Evolutionary conservation across 2,329 filamentous ascomycete genomes (phyloP).

Genomic region (Trichophaea hybrida): DNA sequence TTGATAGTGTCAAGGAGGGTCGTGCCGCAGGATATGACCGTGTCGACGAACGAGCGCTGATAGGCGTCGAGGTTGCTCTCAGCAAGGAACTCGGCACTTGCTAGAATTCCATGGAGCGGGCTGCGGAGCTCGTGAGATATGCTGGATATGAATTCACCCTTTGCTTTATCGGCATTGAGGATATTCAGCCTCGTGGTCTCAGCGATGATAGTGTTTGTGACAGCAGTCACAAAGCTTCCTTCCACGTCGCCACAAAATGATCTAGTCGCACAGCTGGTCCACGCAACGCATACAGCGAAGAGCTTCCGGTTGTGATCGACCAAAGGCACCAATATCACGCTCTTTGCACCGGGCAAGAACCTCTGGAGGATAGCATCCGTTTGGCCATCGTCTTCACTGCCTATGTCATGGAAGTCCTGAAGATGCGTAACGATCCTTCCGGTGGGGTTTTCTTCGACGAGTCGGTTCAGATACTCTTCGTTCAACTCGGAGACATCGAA

Average conservation of each 20-base stretch:
- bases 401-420: background rate
- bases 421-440: conserved; percentile 16
- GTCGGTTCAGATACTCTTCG: conserved; percentile 12
- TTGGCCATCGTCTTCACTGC: background rate
- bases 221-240: conserved; percentile 39
- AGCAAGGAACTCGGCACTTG: conserved; percentile 40
- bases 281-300: conserved; percentile 39
- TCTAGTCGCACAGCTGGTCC: conserved; percentile 35
- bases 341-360: conserved; percentile 22
- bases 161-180: conserved; percentile 38
- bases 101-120: conserved; percentile 46
- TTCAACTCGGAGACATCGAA: conserved; percentile 22
- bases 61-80: conserved; percentile 38
- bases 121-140: conserved; percentile 48
- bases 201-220: conserved; percentile 42
- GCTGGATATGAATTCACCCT: conserved; percentile 45
- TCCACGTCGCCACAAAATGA: conserved; percentile 37
- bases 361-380: conserved; percentile 10
- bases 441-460: conserved; percentile 14
- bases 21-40: conserved; percentile 39
- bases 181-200: conserved; percentile 42
- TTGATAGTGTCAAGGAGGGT: conserved; percentile 42
- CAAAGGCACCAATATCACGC: conserved; percentile 23
- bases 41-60: conserved; percentile 37
- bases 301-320: conserved; percentile 24